Evolutionary conservation across 1,139 yeast genomes (phyloP).

Genomic region (Candida anutae): DNA sequence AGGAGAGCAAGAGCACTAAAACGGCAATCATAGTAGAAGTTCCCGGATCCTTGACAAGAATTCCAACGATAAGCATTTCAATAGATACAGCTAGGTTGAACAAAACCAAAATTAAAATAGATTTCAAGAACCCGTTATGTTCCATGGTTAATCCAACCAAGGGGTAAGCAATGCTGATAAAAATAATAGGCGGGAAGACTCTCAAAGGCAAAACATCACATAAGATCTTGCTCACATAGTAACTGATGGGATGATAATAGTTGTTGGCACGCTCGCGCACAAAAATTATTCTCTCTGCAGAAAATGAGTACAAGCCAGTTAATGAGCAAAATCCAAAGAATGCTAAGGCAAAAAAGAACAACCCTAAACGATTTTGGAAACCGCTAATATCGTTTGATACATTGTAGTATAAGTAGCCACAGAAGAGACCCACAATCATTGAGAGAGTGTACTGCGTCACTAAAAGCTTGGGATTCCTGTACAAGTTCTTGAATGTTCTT

Average conservation of each 20-base stretch:
- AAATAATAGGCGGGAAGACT: slow-evolving; percentile 78
- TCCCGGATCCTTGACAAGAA: slow-evolving; percentile 81
- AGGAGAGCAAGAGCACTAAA: slow-evolving; percentile 69
- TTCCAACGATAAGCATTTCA: slow-evolving; percentile 81
- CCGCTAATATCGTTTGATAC: slow-evolving; percentile 88
- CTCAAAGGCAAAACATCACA: slow-evolving; percentile 89
- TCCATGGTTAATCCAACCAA: slow-evolving; percentile 80
- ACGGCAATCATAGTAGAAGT: slow-evolving; percentile 89
- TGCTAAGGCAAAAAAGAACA: slow-evolving; percentile 83
- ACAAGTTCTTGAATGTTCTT: slow-evolving; percentile 84
- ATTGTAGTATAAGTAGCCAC: slow-evolving; percentile 80
- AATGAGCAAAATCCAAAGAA: slow-evolving; percentile 90
- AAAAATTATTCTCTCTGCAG: slow-evolving; percentile 80
- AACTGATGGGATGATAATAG: slow-evolving; percentile 80
- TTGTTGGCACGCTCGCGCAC: slow-evolving; percentile 91
- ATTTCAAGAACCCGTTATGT: slow-evolving; percentile 67
- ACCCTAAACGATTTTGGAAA: slow-evolving; percentile 88
- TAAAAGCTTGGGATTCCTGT: slow-evolving; percentile 82
- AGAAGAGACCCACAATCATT: slow-evolving; percentile 66
- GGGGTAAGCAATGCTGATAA: slow-evolving; percentile 86
- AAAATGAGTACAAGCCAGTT: slow-evolving; percentile 84
- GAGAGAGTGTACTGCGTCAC: slow-evolving; percentile 79
- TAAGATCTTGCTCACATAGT: slow-evolving; percentile 74
- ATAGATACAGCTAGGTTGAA: slow-evolving; percentile 84
- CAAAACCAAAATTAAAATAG: slow-evolving; percentile 60